Evolutionary conservation across 495 filamentous ascomycete genomes (phyloP).

Genomic region (Aspergillus funiculosus): DNA sequence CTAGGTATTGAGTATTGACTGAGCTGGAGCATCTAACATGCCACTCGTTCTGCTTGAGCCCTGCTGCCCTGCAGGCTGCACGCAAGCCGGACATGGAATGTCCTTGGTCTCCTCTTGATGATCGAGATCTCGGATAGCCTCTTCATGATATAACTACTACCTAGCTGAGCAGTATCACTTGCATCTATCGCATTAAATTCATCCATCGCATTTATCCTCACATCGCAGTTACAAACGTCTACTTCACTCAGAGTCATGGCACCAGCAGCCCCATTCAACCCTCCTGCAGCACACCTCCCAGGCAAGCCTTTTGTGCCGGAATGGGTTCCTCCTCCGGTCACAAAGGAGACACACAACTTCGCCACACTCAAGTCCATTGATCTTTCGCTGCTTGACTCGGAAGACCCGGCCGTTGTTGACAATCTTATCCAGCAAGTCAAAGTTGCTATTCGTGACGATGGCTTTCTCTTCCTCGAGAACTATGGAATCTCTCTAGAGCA

Average conservation of each 20-base stretch:
- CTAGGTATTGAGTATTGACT: too few relatives aligned
- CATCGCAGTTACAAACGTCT: slow-evolving; percentile 55
- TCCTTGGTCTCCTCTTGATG: too few relatives aligned
- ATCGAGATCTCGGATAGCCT: too few relatives aligned
- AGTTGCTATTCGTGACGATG: slow-evolving; percentile 38
- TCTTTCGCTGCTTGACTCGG: slow-evolving; percentile 31
- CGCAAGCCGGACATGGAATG: too few relatives aligned
- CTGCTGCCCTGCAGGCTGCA: too few relatives aligned
- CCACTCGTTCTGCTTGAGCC: too few relatives aligned
- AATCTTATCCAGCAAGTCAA: slow-evolving; percentile 36
- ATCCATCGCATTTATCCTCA: too few relatives aligned
- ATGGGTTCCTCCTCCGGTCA: slow-evolving; percentile 39
- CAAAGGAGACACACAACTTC: slow-evolving; percentile 34
- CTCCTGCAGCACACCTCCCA: slow-evolving; percentile 29
- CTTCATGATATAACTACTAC: too few relatives aligned
- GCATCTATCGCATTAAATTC: too few relatives aligned
- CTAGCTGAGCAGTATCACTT: too few relatives aligned
- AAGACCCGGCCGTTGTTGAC: slow-evolving; percentile 33
- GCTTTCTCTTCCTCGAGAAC: slow-evolving; percentile 43
- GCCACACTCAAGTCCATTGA: slow-evolving; percentile 39
- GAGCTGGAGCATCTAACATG: too few relatives aligned
- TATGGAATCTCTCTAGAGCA: slow-evolving; percentile 45
- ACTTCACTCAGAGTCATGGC: slow-evolving; percentile 18
- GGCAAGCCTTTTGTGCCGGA: slow-evolving; percentile 38
- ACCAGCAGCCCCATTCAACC: slow-evolving; percentile 35